Evolutionary conservation across 2,329 filamentous ascomycete species (phyloP).

Genomic region (Penicillium hesseltinei): DNA sequence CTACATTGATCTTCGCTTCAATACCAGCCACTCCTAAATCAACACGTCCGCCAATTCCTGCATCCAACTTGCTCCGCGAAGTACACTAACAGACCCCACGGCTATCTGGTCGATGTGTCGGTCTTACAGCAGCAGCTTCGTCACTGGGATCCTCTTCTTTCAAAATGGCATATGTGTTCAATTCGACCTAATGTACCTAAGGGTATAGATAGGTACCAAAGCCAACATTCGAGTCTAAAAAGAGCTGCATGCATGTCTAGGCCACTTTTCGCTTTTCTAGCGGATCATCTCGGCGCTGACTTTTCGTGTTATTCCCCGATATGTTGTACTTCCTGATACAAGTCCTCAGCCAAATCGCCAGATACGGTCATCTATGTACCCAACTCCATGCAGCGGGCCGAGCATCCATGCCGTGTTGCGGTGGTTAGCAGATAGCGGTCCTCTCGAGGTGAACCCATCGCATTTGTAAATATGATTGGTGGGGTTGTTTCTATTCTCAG

Average conservation of each 20-base stretch:
- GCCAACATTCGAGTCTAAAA: slow-evolving; percentile 9
- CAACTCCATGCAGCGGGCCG: slow-evolving; percentile 20
- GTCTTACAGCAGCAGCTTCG: not conserved
- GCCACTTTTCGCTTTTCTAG: not conserved
- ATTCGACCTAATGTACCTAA: not conserved
- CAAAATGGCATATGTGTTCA: not conserved
- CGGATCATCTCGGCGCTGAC: not conserved
- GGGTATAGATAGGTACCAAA: not conserved
- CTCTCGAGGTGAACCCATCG: not conserved
- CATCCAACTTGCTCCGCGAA: not conserved
- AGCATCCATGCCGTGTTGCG: slow-evolving; percentile 18
- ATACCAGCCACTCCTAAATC: slow-evolving; percentile 8
- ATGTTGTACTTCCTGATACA: slow-evolving; percentile 9
- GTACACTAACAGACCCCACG: not conserved
- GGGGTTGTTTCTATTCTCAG: not conserved
- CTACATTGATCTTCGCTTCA: slow-evolving; percentile 7
- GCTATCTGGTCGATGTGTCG: not conserved
- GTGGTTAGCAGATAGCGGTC: slow-evolving; percentile 1
- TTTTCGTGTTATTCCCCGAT: slow-evolving; percentile 5
- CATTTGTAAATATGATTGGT: not conserved
- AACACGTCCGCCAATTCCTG: slow-evolving; percentile 9
- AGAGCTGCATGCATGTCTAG: slow-evolving; percentile 16
- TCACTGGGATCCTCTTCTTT: slow-evolving; percentile 1
- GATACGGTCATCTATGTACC: slow-evolving; percentile 13
- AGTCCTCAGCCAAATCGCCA: slow-evolving; percentile 2